Percentiles rank a stretch among this genome's conserved stretches.
Evolutionary conservation across 495 filamentous ascomycete genomes (phyloP).

Genomic region (Halenospora varia): DNA sequence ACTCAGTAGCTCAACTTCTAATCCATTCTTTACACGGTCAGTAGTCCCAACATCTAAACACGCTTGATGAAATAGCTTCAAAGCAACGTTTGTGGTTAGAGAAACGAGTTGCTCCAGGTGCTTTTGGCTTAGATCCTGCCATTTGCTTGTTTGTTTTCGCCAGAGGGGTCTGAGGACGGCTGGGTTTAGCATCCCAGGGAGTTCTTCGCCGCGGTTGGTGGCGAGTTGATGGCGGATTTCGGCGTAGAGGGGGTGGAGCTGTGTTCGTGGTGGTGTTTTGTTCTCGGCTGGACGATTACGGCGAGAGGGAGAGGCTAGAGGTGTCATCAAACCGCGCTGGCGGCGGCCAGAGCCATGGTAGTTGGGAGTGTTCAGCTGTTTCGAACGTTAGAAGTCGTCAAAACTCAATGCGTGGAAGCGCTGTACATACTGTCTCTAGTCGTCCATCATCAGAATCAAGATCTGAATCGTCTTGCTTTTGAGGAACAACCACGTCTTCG

Average conservation of each 20-base stretch:
- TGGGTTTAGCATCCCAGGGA: not conserved
- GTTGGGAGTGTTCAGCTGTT: not conserved
- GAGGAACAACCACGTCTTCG: not conserved
- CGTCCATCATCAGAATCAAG: not conserved
- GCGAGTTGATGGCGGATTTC: not conserved
- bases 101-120: not conserved
- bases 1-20: not conserved
- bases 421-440: not conserved
- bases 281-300: not conserved
- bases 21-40: not conserved
- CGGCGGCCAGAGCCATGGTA: not conserved
- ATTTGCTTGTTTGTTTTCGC: not conserved
- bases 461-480: not conserved
- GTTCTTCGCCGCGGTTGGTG: not conserved
- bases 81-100: not conserved
- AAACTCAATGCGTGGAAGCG: no score
- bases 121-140: not conserved
- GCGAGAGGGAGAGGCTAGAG: not conserved
- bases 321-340: not conserved
- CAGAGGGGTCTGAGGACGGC: not conserved
- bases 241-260: not conserved
- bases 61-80: not conserved
- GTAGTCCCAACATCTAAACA: not conserved
- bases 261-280: not conserved
- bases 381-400: not conserved